Evolutionary conservation across 257 asterid species (phyloP).

Genomic region (Avicennia marina): DNA sequence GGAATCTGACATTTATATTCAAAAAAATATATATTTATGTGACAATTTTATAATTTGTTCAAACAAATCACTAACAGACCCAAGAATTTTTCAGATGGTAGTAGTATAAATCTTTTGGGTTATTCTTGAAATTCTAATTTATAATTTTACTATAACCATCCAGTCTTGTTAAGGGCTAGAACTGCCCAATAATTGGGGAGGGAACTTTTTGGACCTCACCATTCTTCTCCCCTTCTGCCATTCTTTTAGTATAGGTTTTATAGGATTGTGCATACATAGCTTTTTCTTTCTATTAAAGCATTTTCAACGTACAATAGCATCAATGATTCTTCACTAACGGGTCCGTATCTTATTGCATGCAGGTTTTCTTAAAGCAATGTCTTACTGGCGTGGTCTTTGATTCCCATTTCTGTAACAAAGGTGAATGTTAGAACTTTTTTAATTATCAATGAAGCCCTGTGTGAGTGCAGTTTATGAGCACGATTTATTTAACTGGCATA

Average conservation of each 20-base stretch:
- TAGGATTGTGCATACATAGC: no score
- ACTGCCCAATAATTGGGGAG: neutral
- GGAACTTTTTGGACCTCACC: neutral
- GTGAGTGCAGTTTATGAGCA: no score
- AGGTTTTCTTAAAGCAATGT: slow-evolving; percentile 94
- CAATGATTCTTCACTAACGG: no score
- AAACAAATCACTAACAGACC: neutral
- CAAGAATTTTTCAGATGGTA: neutral
- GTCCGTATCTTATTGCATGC: slow-evolving; percentile 25
- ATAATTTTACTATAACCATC: no score
- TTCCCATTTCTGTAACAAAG: slow-evolving; percentile 58
- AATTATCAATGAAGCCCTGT: no score
- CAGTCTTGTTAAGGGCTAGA: neutral
- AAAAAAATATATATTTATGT: no score
- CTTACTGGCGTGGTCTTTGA: slow-evolving; percentile 62
- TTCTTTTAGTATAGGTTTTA: no score
- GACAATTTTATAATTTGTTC: neutral
- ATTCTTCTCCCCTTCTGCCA: neutral
- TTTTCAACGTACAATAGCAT: no score
- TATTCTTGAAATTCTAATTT: no score
- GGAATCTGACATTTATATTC: neutral
- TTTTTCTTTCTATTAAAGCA: no score
- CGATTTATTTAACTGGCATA: no score
- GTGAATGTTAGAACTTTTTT: slow-evolving; percentile 17
- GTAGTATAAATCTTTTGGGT: no score